Conservation (phyloP, 164 flowering plant genomes). For the Macadamia tetraphylla region DNA sequence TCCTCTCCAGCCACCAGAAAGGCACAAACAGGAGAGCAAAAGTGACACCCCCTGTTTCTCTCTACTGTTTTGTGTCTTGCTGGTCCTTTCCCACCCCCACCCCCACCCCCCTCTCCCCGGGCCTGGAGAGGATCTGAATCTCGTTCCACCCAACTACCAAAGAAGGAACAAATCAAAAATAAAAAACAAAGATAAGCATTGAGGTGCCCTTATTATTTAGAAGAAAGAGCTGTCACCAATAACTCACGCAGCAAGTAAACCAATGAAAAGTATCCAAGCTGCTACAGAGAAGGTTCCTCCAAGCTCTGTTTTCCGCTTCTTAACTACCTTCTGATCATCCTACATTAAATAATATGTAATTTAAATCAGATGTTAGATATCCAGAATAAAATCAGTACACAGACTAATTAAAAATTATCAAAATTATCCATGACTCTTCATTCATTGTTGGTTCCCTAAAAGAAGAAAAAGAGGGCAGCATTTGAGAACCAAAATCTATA, state of each 20-base stretch:
- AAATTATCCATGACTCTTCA: neutral
- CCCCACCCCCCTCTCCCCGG: no score
- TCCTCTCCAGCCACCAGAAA: no score
- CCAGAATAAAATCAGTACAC: neutral
- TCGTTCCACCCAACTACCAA: no score
- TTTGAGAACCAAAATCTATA: neutral
- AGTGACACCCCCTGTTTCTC: no score
- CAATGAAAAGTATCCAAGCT: constrained; percentile 82
- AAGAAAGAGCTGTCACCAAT: constrained; percentile 3
- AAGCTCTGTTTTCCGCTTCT: constrained; percentile 90
- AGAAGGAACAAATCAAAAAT: constrained; percentile 1
- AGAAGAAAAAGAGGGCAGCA: no score
- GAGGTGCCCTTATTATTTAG: neutral
- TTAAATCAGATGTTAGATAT: neutral
- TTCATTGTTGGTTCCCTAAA: no score
- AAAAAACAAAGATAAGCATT: neutral
- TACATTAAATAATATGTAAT: constrained; percentile 18
- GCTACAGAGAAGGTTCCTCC: constrained; percentile 92
- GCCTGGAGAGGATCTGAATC: no score
- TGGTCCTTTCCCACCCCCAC: no score
- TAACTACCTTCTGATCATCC: constrained; percentile 79
- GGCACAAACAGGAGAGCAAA: no score
- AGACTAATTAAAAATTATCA: neutral
- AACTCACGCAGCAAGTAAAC: constrained; percentile 89
- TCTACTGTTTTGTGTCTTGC: no score